Percentiles rank a stretch among this genome's conserved stretches.
Conservation (phyloP, 1,139 yeast genomes). For the Blastobotrys proliferans region DNA sequence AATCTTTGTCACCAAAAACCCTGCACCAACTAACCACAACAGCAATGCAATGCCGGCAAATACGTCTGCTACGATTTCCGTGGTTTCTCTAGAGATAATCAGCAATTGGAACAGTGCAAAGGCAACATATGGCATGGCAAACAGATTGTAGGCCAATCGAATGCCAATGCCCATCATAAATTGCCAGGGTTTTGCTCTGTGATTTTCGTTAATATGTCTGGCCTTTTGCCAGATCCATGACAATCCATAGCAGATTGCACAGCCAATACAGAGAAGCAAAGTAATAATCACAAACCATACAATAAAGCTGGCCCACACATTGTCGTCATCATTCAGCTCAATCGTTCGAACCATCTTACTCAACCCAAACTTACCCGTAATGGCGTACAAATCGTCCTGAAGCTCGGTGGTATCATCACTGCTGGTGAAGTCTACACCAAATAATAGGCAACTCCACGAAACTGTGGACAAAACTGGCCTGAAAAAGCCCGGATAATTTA, state of each 20-base stretch:
- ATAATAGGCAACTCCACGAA: conserved; percentile 39
- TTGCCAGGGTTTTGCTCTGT: conserved; percentile 14
- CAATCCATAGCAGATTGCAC: conserved; percentile 15
- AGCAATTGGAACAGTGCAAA: conserved; percentile 34
- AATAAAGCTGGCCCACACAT: conserved; percentile 36
- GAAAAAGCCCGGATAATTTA: conserved; percentile 61
- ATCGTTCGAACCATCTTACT: conserved; percentile 27
- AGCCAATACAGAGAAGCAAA: conserved; percentile 14
- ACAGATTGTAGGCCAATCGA: conserved; percentile 26
- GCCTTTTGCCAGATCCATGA: conserved; percentile 20
- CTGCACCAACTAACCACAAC: conserved; percentile 28
- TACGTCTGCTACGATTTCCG: conserved; percentile 27
- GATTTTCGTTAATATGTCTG: conserved; percentile 17
- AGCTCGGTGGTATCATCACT: conserved; percentile 16
- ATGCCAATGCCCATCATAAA: conserved; percentile 29
- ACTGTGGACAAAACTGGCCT: conserved; percentile 48
- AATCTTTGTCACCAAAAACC: conserved; percentile 20
- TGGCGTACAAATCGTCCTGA: conserved; percentile 26
- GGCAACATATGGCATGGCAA: conserved; percentile 33
- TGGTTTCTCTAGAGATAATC: conserved; percentile 19
- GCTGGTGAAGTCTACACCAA: conserved; percentile 25
- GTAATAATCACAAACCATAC: conserved; percentile 30
- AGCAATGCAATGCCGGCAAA: conserved; percentile 31
- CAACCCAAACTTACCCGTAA: conserved; percentile 27
- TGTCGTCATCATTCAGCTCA: conserved; percentile 27